A percentile compares a stretch with the other conserved stretches of the same genome.
phyloP scores from a whole-genome alignment of 768 basidiomycete species.

The Chalciporus chontae region DNA sequence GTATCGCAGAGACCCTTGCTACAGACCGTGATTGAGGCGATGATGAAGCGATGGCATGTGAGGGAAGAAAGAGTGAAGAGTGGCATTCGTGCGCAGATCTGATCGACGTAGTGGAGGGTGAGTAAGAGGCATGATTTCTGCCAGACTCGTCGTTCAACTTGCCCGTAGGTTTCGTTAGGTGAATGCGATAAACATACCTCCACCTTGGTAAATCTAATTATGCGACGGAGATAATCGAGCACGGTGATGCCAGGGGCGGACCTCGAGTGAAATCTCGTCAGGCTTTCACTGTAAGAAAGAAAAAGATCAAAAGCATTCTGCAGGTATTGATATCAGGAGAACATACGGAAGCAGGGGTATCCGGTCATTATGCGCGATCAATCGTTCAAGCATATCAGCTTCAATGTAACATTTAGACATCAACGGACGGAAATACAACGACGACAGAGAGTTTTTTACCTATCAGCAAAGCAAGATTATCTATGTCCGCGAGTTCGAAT shows the following conservation, averaged over 20 bases:
- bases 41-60: conserved; percentile 97
- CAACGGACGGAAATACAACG: conserved; percentile 16
- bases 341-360: conserved; percentile 85
- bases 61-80: conserved; percentile 92
- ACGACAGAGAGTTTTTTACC: conserved; percentile 46
- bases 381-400: conserved; percentile 96
- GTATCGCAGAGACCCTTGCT: conserved; percentile 94
- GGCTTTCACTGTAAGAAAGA: conserved; percentile 57
- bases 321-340: conserved; percentile 9
- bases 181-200: conserved; percentile 55
- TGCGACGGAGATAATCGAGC: conserved; percentile 90
- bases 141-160: conserved; percentile 5
- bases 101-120: conserved; percentile 87
- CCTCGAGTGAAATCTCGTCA: conserved; percentile 96
- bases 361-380: conserved; percentile 94
- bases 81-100: conserved; percentile 84
- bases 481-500: conserved; percentile 83
- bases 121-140: conserved; percentile 80
- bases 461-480: conserved; percentile 84
- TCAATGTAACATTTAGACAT: conserved; percentile 22
- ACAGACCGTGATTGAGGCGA: conserved; percentile 87
- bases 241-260: conserved; percentile 85
- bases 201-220: conserved; percentile 92
- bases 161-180: not conserved
- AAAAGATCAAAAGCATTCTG: conserved; percentile 20